Percentiles rank a stretch among this genome's conserved stretches.
Conservation (phyloP, 2,329 filamentous ascomycete genomes). For the Scedosporium apiospermum region DNA sequence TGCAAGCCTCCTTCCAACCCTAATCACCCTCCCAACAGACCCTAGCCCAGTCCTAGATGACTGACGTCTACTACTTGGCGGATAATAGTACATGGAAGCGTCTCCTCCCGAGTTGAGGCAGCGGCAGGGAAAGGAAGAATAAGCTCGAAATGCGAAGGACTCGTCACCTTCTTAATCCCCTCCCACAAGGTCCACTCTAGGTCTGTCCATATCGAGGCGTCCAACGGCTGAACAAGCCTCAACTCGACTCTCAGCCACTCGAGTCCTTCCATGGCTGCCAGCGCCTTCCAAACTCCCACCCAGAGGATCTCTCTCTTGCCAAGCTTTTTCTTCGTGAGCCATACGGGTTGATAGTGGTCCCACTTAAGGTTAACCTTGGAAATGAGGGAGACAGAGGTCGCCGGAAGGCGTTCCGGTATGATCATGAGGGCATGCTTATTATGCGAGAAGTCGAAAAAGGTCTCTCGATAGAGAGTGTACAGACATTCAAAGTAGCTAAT, state of each 20-base stretch:
- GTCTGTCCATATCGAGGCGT: conserved; percentile 6
- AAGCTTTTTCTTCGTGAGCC: neutral
- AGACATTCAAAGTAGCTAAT: conserved; percentile 12
- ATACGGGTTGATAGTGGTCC: conserved; percentile 1
- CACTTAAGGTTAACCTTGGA: conserved; percentile 7
- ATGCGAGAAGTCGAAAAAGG: conserved; percentile 11
- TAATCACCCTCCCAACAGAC: neutral
- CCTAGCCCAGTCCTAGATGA: neutral
- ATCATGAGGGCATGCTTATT: neutral
- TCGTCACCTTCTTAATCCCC: conserved; percentile 10
- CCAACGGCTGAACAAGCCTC: neutral
- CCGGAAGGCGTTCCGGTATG: conserved; percentile 5
- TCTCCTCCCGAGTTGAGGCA: conserved; percentile 9
- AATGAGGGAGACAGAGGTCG: neutral
- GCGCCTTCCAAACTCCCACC: conserved; percentile 8
- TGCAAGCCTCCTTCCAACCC: neutral
- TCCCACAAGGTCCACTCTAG: conserved; percentile 9
- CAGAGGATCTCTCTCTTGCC: conserved; percentile 7
- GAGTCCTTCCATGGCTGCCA: conserved; percentile 11
- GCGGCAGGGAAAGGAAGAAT: conserved; percentile 11
- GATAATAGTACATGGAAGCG: conserved; percentile 10
- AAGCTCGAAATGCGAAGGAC: conserved; percentile 11
- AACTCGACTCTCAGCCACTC: conserved; percentile 11
- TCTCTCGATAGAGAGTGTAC: conserved; percentile 10
- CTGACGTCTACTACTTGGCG: conserved; percentile 4